phyloP scores from a whole-genome alignment of 441 rosid genomes.

The Biscutella auriculata region DNA sequence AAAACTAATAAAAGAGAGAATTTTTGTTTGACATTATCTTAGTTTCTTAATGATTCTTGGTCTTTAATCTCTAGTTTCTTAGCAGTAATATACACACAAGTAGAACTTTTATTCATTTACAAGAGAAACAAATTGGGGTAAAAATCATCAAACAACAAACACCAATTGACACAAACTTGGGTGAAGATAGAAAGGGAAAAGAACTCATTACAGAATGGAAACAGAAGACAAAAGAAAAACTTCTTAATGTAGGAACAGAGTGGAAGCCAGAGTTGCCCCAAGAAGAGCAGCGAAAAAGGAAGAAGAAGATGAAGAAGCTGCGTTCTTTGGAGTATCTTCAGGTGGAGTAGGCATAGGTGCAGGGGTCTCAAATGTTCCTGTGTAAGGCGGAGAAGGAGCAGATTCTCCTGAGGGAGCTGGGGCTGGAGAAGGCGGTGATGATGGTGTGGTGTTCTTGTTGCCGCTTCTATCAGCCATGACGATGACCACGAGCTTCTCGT shows the following conservation, averaged over 20 bases:
- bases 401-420: not conserved
- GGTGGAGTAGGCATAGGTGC: slow-evolving; percentile 23
- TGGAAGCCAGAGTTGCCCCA: slow-evolving; percentile 31
- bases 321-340: slow-evolving; percentile 10
- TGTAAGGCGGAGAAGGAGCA: slow-evolving; percentile 30
- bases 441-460: not conserved
- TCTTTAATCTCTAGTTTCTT: not conserved
- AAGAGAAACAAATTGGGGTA: slow-evolving; percentile 12
- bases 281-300: not conserved
- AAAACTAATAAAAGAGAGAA: not conserved
- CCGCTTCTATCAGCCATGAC: slow-evolving; percentile 56
- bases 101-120: slow-evolving; percentile 12
- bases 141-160: too few relatives aligned
- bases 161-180: slow-evolving; percentile 8
- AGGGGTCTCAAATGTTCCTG: slow-evolving; percentile 14
- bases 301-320: not conserved
- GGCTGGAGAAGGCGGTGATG: not conserved
- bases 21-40: slow-evolving; percentile 4
- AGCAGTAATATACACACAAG: slow-evolving; percentile 8
- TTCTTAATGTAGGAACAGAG: slow-evolving; percentile 31
- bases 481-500: slow-evolving; percentile 34
- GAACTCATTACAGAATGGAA: slow-evolving; percentile 16
- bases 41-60: slow-evolving; percentile 1
- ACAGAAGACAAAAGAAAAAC: not conserved
- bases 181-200: slow-evolving; percentile 7